Percentiles rank a stretch among this genome's conserved stretches.
Evolutionary conservation across 768 basidiomycete species (phyloP).

Genomic region (Lentinula edodes): DNA sequence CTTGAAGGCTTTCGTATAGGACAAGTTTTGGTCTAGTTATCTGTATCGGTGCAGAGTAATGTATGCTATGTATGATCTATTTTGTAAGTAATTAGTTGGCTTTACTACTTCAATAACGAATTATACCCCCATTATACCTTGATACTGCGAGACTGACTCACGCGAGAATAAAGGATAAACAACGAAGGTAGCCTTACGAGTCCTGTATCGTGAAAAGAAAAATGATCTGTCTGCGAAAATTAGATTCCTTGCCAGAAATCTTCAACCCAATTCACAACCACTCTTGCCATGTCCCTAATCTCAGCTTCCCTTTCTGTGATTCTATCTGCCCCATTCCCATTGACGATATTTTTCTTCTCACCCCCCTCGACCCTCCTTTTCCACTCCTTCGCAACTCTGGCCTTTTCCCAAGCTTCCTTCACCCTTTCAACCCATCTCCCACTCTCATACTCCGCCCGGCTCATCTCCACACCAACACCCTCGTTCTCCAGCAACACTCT

Average conservation of each 20-base stretch:
- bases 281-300: conserved; percentile 39
- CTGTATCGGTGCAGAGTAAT: background rate
- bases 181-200: too few relatives aligned
- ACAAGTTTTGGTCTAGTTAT: background rate
- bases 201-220: too few relatives aligned
- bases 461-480: conserved; percentile 66
- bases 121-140: background rate
- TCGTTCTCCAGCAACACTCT: conserved; percentile 55
- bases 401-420: conserved; percentile 50
- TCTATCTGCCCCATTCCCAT: conserved; percentile 15
- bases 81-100: background rate
- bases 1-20: background rate
- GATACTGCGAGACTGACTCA: background rate
- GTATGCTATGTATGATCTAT: background rate
- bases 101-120: background rate
- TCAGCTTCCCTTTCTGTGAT: conserved; percentile 35
- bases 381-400: conserved; percentile 38
- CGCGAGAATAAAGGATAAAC: too few relatives aligned
- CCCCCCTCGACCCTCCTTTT: conserved; percentile 29
- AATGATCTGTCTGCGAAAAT: background rate
- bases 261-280: conserved; percentile 47
- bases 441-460: conserved; percentile 58
- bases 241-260: conserved; percentile 21
- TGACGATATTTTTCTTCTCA: conserved; percentile 11
- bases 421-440: conserved; percentile 67